phyloP scores from a whole-genome alignment of 139 green algal genomes.

The Dunaliella sp. region DNA sequence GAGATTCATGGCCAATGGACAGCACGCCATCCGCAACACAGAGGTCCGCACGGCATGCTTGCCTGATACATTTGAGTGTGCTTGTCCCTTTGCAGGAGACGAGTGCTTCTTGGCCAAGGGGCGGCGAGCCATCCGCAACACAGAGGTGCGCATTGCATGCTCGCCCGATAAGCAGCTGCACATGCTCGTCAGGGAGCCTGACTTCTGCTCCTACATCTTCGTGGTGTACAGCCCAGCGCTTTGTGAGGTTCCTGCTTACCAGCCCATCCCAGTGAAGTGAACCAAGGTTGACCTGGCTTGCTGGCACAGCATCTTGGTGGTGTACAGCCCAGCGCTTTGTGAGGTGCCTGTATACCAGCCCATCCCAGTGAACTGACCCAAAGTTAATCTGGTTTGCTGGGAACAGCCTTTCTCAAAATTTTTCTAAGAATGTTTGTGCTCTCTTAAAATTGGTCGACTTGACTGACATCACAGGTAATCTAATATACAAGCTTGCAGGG shows the following conservation, averaged over 20 bases:
- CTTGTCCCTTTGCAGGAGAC: slow-evolving; percentile 22
- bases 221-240: slow-evolving; percentile 46
- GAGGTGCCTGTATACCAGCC: slow-evolving; percentile 21
- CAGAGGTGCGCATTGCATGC: slow-evolving; percentile 48
- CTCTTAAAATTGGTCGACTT: no score
- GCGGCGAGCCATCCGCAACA: slow-evolving; percentile 13
- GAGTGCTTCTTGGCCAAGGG: slow-evolving; percentile 31
- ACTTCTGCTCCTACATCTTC: slow-evolving; percentile 53
- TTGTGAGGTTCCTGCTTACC: slow-evolving; percentile 29
- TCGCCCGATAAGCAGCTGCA: slow-evolving; percentile 38
- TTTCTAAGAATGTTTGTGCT: no score
- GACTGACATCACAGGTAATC: no score
- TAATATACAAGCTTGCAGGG: no score
- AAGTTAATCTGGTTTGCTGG: no score
- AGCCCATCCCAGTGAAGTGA: slow-evolving; percentile 7
- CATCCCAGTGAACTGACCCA: neutral
- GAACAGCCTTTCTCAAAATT: no score
- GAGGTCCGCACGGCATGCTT: slow-evolving; percentile 54
- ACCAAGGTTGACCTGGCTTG: no score
- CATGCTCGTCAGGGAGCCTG: slow-evolving; percentile 53
- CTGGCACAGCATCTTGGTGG: slow-evolving; percentile 40
- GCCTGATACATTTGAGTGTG: slow-evolving; percentile 13
- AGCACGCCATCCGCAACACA: slow-evolving; percentile 11
- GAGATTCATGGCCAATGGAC: slow-evolving; percentile 15
- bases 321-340: slow-evolving; percentile 48